Conservation (phyloP, 169 alveolate genomes). For the Cryptosporidium andersoni region DNA sequence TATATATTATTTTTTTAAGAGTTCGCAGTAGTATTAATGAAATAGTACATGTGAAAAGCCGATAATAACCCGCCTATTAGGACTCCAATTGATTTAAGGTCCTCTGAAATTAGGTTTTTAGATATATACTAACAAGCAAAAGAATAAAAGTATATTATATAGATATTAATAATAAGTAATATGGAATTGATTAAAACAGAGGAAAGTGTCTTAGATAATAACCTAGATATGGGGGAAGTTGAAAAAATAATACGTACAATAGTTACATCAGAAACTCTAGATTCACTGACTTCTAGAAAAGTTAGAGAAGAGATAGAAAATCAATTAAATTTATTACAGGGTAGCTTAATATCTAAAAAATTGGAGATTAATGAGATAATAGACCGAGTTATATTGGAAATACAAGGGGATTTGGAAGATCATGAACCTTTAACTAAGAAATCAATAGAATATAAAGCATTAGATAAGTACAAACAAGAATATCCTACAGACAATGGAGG, state of each 20-base stretch:
- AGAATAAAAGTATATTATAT: too few relatives aligned
- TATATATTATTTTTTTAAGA: too few relatives aligned
- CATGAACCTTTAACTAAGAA: neutral
- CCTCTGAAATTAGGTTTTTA: too few relatives aligned
- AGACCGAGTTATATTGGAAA: constrained; percentile 22
- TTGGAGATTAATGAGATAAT: constrained; percentile 22
- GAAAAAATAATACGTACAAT: constrained; percentile 3
- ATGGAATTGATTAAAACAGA: neutral
- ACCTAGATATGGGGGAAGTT: neutral
- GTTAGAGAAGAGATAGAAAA: constrained; percentile 65
- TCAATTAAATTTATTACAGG: constrained; percentile 4
- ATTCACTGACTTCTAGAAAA: constrained; percentile 46
- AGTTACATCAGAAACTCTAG: constrained; percentile 28
- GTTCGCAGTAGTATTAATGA: too few relatives aligned
- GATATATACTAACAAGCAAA: too few relatives aligned
- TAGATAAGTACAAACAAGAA: neutral
- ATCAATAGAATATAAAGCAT: neutral
- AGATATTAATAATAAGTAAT: too few relatives aligned
- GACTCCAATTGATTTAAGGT: too few relatives aligned
- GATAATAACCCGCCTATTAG: too few relatives aligned
- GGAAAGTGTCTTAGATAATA: neutral
- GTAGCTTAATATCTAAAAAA: constrained; percentile 19
- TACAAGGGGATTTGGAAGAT: neutral
- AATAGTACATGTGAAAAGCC: too few relatives aligned
- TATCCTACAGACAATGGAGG: neutral